phyloP scores from a whole-genome alignment of 345 rosid genomes.

The Syzygium aromaticum region DNA sequence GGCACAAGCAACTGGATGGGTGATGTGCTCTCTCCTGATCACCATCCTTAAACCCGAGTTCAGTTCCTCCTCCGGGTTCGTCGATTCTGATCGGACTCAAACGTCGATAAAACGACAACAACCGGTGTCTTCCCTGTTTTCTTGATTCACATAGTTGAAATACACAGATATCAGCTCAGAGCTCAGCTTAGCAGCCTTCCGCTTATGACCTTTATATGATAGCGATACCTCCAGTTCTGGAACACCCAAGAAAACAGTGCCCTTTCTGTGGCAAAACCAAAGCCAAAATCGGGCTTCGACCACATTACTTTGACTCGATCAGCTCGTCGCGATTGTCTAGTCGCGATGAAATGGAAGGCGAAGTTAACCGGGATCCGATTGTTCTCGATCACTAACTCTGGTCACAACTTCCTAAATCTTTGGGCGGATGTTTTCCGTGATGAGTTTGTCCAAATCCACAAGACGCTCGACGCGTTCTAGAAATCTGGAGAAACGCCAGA shows the following conservation, averaged over 20 bases:
- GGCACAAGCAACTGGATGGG: background rate
- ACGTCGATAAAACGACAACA: background rate
- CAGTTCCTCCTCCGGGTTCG: background rate
- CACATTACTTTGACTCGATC: background rate
- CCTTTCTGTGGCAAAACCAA: background rate
- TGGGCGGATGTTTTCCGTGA: too few species aligned
- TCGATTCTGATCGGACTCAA: background rate
- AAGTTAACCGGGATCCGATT: background rate
- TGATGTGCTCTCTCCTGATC: background rate
- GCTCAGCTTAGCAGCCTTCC: background rate
- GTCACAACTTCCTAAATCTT: background rate
- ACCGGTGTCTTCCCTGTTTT: background rate
- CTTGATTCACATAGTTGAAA: background rate
- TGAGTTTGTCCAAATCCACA: background rate
- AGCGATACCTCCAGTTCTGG: background rate
- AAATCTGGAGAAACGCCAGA: background rate
- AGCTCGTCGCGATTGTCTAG: background rate
- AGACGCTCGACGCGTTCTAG: background rate
- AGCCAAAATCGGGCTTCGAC: background rate
- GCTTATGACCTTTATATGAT: background rate
- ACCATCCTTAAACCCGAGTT: background rate
- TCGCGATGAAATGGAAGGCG: background rate
- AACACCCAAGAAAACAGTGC: background rate
- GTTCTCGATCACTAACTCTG: background rate
- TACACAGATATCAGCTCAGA: background rate